phyloP scores from a whole-genome alignment of 1,139 yeast genomes.

The Yamadazyma mexicana region DNA sequence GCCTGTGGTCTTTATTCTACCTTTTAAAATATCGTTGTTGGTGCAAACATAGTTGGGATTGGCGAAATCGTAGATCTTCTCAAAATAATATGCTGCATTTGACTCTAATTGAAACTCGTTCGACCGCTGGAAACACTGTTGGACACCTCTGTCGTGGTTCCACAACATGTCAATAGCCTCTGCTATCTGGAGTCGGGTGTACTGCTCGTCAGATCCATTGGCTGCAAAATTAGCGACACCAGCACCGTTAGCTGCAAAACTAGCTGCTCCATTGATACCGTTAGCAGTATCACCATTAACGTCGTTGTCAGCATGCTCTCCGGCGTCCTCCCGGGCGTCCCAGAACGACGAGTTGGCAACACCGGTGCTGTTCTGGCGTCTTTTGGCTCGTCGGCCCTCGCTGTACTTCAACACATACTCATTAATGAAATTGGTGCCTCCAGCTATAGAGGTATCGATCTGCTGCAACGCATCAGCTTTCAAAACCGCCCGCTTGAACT shows the following conservation, averaged over 20 bases:
- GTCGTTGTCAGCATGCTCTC: conserved; percentile 3
- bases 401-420: conserved; percentile 67
- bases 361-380: conserved; percentile 61
- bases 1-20: conserved; percentile 94
- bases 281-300: neutral
- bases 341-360: conserved; percentile 47
- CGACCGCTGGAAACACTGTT: conserved; percentile 57
- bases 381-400: conserved; percentile 49
- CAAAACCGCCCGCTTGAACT: conserved; percentile 50
- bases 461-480: conserved; percentile 60
- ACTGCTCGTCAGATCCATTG: conserved; percentile 8
- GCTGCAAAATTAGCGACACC: too few relatives aligned
- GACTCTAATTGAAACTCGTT: conserved; percentile 84
- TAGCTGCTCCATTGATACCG: too few relatives aligned
- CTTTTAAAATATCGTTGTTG: conserved; percentile 82
- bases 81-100: conserved; percentile 76
- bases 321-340: conserved; percentile 15
- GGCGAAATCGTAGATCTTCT: conserved; percentile 63
- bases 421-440: conserved; percentile 61
- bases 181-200: conserved; percentile 51
- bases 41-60: conserved; percentile 66
- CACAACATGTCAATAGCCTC: conserved; percentile 67
- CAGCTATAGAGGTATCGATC: conserved; percentile 68
- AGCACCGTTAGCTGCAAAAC: too few relatives aligned
- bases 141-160: conserved; percentile 67